Percentiles rank a stretch among this genome's conserved stretches.
Evolutionary conservation across 768 basidiomycete genomes (phyloP).

Genomic region (Lentinus tigrinus): DNA sequence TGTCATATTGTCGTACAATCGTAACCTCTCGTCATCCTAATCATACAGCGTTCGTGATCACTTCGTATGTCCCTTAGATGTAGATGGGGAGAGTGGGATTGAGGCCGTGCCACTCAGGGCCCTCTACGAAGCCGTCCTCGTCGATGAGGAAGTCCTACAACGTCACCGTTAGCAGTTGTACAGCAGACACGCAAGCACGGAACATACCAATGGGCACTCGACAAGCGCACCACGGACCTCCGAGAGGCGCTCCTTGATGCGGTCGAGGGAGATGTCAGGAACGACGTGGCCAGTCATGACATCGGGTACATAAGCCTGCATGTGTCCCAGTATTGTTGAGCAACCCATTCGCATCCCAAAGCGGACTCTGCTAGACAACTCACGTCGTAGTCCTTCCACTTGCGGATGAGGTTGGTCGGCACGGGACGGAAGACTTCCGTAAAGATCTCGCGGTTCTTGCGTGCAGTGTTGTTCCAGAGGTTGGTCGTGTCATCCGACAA

Average conservation of each 20-base stretch:
- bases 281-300: slow-evolving; percentile 81
- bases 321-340: no score
- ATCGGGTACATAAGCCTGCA: slow-evolving; percentile 75
- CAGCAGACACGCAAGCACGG: neutral
- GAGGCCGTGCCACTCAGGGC: slow-evolving; percentile 69
- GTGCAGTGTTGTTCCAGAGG: slow-evolving; percentile 71
- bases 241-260: slow-evolving; percentile 73
- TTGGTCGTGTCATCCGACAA: slow-evolving; percentile 56
- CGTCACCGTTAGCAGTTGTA: neutral
- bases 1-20: neutral
- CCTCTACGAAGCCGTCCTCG: slow-evolving; percentile 67
- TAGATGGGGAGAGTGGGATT: slow-evolving; percentile 82
- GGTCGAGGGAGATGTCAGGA: slow-evolving; percentile 59
- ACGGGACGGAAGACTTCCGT: slow-evolving; percentile 85
- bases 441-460: slow-evolving; percentile 80
- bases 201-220: slow-evolving; percentile 65
- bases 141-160: slow-evolving; percentile 82
- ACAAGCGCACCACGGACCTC: slow-evolving; percentile 73
- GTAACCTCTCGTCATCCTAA: neutral
- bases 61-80: slow-evolving; percentile 41
- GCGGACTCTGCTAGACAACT: slow-evolving; percentile 28
- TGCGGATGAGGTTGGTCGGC: slow-evolving; percentile 77
- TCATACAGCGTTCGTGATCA: neutral
- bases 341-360: neutral
- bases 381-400: slow-evolving; percentile 79